Percentiles rank a stretch among this genome's conserved stretches.
Evolutionary conservation across 148 eudicot genomes (phyloP).

Genomic region (Limonium bicolor): DNA sequence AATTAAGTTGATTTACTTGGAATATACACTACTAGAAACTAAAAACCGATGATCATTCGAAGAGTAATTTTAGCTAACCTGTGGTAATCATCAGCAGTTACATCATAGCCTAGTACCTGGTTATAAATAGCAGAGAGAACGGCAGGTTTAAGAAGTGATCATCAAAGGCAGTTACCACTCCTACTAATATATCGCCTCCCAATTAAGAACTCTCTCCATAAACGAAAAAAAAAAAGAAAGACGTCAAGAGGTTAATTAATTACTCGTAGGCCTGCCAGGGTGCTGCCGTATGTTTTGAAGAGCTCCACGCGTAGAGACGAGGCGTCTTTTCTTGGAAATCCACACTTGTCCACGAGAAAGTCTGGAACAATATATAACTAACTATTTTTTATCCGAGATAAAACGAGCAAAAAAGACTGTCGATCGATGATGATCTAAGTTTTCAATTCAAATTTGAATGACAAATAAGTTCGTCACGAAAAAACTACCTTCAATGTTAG

Average conservation of each 20-base stretch:
- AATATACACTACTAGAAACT: background rate
- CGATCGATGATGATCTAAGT: background rate
- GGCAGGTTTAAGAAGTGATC: background rate
- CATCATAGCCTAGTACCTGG: constrained; percentile 68
- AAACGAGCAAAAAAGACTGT: background rate
- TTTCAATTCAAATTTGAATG: background rate
- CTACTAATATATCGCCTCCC: background rate
- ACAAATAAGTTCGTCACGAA: background rate
- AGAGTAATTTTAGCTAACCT: constrained; percentile 11
- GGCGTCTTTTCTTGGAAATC: constrained; percentile 47
- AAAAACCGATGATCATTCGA: background rate
- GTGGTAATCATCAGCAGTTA: constrained; percentile 74
- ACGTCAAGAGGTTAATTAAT: background rate
- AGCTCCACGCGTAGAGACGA: constrained; percentile 56
- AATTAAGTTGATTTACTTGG: too few species aligned
- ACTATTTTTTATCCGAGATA: background rate
- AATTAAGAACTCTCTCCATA: background rate
- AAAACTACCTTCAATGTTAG: constrained; percentile 55
- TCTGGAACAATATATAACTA: constrained; percentile 14
- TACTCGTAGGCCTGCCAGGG: constrained; percentile 82
- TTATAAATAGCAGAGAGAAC: background rate
- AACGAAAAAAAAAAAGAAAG: background rate
- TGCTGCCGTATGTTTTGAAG: constrained; percentile 71
- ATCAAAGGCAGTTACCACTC: too few species aligned
- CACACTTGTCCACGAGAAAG: constrained; percentile 57